Conservation (phyloP, 2,329 filamentous ascomycete species). For the Pseudocercospora cruenta region DNA sequence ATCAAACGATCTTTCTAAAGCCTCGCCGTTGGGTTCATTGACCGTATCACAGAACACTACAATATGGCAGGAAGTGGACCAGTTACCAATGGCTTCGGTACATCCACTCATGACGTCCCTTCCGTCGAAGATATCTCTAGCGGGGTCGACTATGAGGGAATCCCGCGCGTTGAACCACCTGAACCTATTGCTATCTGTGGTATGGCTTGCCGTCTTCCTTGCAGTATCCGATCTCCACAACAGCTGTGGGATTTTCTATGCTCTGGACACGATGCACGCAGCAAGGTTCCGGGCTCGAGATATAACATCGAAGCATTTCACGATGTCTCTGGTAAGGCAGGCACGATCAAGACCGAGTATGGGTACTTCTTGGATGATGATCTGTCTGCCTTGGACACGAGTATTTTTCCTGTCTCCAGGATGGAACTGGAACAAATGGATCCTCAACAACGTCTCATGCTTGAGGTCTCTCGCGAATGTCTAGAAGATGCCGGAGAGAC, state of each 20-base stretch:
- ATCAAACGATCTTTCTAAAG: too few relatives aligned
- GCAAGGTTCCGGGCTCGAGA: background rate
- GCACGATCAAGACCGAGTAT: background rate
- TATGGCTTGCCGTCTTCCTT: background rate
- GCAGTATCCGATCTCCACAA: background rate
- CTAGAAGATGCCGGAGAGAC: conserved; percentile 24
- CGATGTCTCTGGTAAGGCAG: background rate
- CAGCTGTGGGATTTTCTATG: background rate
- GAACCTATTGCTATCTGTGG: conserved; percentile 3
- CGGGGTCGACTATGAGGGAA: background rate
- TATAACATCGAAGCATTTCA: conserved; percentile 16
- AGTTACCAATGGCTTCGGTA: background rate
- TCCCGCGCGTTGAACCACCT: background rate
- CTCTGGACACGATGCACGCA: background rate
- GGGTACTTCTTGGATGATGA: conserved; percentile 15
- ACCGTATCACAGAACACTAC: too few relatives aligned
- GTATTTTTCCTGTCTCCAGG: conserved; percentile 3
- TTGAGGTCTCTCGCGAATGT: conserved; percentile 28
- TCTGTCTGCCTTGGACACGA: conserved; percentile 1
- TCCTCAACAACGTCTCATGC: conserved; percentile 31
- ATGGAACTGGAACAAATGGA: conserved; percentile 19
- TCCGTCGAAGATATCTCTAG: background rate
- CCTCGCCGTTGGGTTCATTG: too few relatives aligned
- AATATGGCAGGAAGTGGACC: too few relatives aligned
- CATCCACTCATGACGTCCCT: too few relatives aligned